Conservation (phyloP, 768 basidiomycete species). For the Suillus decipiens region DNA sequence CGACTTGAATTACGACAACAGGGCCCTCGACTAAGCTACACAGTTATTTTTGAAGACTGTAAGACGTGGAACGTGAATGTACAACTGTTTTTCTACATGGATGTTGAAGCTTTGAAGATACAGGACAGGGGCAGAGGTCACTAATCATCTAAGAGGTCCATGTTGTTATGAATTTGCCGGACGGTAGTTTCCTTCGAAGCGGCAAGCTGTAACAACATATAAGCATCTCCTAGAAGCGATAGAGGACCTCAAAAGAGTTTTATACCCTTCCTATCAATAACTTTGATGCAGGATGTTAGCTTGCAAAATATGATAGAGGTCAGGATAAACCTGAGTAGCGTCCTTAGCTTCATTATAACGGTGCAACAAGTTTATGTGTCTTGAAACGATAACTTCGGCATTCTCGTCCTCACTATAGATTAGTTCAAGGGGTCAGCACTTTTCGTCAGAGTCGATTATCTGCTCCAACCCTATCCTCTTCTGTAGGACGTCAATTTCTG, state of each 20-base stretch:
- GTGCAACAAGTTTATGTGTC: slow-evolving; percentile 73
- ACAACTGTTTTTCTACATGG: too few species aligned
- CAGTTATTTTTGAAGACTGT: too few species aligned
- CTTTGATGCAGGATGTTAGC: slow-evolving; percentile 36
- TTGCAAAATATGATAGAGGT: neutral
- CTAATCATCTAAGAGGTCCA: slow-evolving; percentile 52
- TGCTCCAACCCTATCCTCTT: slow-evolving; percentile 44
- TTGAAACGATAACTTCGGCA: slow-evolving; percentile 59
- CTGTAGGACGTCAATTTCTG: slow-evolving; percentile 54
- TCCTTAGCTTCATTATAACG: slow-evolving; percentile 83
- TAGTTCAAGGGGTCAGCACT: neutral
- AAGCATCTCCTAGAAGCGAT: slow-evolving; percentile 13
- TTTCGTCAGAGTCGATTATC: neutral
- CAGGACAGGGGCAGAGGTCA: neutral
- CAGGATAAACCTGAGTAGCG: slow-evolving; percentile 61
- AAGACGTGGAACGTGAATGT: too few species aligned
- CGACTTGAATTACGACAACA: too few species aligned
- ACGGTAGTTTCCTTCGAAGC: slow-evolving; percentile 67
- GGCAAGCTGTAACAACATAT: slow-evolving; percentile 57
- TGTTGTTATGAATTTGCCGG: slow-evolving; percentile 72
- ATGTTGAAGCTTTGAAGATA: neutral
- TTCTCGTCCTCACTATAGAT: slow-evolving; percentile 42
- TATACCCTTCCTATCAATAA: slow-evolving; percentile 77
- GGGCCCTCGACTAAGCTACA: too few species aligned
- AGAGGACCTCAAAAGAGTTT: slow-evolving; percentile 3